A percentile compares a stretch with the other conserved stretches of the same genome.
Evolutionary conservation across 2,329 filamentous ascomycete species (phyloP).

Genomic region (Claviceps paspali): DNA sequence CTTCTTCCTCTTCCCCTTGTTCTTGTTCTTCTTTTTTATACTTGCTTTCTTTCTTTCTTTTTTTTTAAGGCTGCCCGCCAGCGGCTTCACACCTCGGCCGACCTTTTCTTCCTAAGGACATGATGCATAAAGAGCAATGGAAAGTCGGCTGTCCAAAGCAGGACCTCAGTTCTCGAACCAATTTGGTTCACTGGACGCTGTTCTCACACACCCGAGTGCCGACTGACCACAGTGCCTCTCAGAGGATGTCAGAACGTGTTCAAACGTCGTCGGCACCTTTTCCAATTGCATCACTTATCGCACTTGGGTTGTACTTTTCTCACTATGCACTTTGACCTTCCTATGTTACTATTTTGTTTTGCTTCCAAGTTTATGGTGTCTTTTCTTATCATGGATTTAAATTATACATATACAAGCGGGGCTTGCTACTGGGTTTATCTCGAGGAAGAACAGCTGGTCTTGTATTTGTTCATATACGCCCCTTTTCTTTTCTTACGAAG

Average conservation of each 20-base stretch:
- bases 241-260: conserved; percentile 7
- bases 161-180: not conserved
- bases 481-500: not conserved
- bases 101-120: no score
- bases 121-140: conserved; percentile 1
- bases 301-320: not conserved
- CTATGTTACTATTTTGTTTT: conserved; percentile 13
- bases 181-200: conserved; percentile 5
- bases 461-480: not conserved
- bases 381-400: conserved; percentile 12
- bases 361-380: conserved; percentile 13
- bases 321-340: not conserved
- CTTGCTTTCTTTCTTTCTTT: conserved; percentile 4
- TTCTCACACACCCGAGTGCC: not conserved
- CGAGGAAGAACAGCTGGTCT: conserved; percentile 5
- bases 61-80: conserved; percentile 7
- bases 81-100: conserved; percentile 1
- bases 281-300: conserved; percentile 1
- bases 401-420: conserved; percentile 21
- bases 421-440: conserved; percentile 19
- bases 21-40: conserved; percentile 4
- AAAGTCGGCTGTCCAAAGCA: not conserved
- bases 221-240: not conserved
- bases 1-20: no score
- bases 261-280: not conserved